Conservation (phyloP, 176 grass and related monocot genomes). For the Oryza australiensis region DNA sequence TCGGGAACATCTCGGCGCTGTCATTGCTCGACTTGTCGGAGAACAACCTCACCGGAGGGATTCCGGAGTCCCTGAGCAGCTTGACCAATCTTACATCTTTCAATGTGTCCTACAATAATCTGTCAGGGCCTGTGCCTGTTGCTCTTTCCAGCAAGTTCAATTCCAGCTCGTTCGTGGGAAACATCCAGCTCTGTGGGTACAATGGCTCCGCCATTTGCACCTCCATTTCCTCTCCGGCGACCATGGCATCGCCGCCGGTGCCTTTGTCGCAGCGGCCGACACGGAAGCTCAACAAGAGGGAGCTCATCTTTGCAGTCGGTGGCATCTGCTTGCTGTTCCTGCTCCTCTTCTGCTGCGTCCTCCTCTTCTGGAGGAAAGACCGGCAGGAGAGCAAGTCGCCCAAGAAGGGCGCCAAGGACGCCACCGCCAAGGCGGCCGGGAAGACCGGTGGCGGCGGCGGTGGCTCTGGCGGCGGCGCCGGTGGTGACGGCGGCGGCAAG, state of each 20-base stretch:
- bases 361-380: conserved; percentile 66
- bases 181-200: conserved; percentile 85
- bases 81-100: conserved; percentile 63
- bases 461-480: conserved; percentile 26
- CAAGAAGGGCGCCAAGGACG: conserved; percentile 37
- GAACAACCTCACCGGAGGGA: conserved; percentile 82
- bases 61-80: conserved; percentile 58
- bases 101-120: conserved; percentile 78
- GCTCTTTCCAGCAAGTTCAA: conserved; percentile 85
- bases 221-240: conserved; percentile 51
- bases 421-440: conserved; percentile 30
- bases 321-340: conserved; percentile 66
- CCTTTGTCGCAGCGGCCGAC: conserved; percentile 34
- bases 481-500: conserved; percentile 72
- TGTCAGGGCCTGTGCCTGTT: conserved; percentile 66
- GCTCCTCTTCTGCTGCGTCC: conserved; percentile 65
- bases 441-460: conserved; percentile 31
- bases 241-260: conserved; percentile 36
- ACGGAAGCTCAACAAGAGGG: conserved; percentile 62
- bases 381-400: conserved; percentile 36
- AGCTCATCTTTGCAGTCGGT: conserved; percentile 63
- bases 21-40: conserved; percentile 69
- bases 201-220: conserved; percentile 69
- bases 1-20: conserved; percentile 68
- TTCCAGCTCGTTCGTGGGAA: conserved; percentile 83